Conservation (phyloP, 164 flowering plant species). For the Kalanchoe fedtschenkoi region DNA sequence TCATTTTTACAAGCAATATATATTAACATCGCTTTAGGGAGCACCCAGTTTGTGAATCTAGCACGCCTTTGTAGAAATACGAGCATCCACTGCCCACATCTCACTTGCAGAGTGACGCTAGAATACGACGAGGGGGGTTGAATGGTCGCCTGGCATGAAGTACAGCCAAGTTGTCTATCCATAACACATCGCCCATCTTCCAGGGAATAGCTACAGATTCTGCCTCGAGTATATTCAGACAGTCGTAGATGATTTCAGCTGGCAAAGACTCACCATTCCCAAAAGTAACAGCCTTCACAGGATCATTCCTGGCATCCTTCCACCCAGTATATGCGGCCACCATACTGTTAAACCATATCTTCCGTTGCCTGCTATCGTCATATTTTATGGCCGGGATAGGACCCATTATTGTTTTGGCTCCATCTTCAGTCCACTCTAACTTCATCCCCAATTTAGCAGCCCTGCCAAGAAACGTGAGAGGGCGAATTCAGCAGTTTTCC, state of each 20-base stretch:
- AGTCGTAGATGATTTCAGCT: conserved; percentile 49
- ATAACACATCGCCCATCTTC: conserved; percentile 68
- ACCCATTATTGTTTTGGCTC: conserved; percentile 68
- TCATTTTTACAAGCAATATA: too few relatives aligned
- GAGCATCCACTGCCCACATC: neutral
- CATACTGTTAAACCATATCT: conserved; percentile 95
- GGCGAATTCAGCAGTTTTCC: too few relatives aligned
- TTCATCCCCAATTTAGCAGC: conserved; percentile 74
- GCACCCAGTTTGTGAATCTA: neutral
- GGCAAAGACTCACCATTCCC: conserved; percentile 80
- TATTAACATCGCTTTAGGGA: too few relatives aligned
- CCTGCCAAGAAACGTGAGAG: conserved; percentile 24
- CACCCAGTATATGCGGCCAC: conserved; percentile 82
- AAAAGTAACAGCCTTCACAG: conserved; percentile 65
- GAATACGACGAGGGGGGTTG: conserved; percentile 63
- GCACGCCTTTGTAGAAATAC: neutral
- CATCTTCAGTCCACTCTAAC: conserved; percentile 74
- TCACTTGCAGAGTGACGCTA: conserved; percentile 85
- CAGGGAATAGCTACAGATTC: conserved; percentile 80
- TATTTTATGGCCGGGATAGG: conserved; percentile 79
- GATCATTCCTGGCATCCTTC: conserved; percentile 71
- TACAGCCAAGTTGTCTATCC: conserved; percentile 80
- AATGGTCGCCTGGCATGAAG: conserved; percentile 76
- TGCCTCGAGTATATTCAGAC: conserved; percentile 59
- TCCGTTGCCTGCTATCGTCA: conserved; percentile 51